Evolutionary conservation across 169 alveolate genomes (phyloP), one percentile per base, ranked within the genome.

Genomic region (Plasmodium yoelii): DNA sequence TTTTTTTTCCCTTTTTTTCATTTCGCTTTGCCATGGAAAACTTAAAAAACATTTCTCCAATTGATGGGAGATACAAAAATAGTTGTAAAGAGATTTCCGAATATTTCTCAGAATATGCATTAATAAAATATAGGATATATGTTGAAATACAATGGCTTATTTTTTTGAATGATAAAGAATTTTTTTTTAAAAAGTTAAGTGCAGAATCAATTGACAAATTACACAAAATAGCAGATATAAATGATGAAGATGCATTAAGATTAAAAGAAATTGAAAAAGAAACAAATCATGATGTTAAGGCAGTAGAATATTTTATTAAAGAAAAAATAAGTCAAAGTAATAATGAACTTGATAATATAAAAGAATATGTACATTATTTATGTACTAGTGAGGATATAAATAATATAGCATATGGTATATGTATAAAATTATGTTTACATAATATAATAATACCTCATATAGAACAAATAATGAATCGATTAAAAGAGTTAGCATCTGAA

Each of bases 341-440:
- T 22, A 88, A 91, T 24, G 93, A 92, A 26, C 59, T 97, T 28
- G 61, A 63, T 15, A 69, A 92, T 70, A 59, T 93, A 44, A 94
- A 88, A 77, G 97, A 95, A 72, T 96, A 95, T 92, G 94, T 97
- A 18, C 99, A 97, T 74, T 93, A 96, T 77, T 94, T 96, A 70
- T 96, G 98, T 93, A 98, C 99, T 0, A 94, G 98, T 88, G 99
- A 98, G 90, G 99, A 98, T 87, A 97, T 98, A 51, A 98, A 97
- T 87, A 97, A 97, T 88, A 92, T 97, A 15, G 94, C 99, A 24
- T 97, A 97, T 89, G 95, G 97, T 22, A 60, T 96, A 19, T 95
- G 97, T 94, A 64, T 97, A 65, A 91, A 94, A 19, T 93, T 92
- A 24, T 94, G 98, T 55, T 72, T 95, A 69, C 59, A 94, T 18